Conservation (phyloP, 148 eudicot species). For the Diospyros kaki region DNA sequence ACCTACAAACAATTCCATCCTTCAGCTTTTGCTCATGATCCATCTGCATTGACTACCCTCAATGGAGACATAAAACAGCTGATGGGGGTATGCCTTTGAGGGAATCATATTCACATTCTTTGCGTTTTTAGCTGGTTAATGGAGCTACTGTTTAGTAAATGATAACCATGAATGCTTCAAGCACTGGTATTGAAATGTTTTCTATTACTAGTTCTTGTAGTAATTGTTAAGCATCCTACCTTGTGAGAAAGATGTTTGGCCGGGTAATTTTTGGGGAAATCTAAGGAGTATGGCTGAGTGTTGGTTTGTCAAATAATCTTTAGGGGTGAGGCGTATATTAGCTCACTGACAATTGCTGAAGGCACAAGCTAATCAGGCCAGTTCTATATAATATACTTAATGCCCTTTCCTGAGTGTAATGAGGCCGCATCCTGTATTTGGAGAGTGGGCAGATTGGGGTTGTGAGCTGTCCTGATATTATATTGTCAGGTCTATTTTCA, state of each 20-base stretch:
- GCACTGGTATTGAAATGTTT: neutral
- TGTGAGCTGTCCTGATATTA: neutral
- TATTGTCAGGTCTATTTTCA: neutral
- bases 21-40: constrained; percentile 27
- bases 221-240: neutral
- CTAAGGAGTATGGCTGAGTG: no score
- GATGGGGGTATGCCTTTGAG: constrained; percentile 39
- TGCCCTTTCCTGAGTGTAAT: no score
- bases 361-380: no score
- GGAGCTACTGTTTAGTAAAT: neutral
- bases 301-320: neutral
- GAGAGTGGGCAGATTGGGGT: no score
- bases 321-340: neutral
- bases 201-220: neutral
- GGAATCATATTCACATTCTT: no score
- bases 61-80: constrained; percentile 44
- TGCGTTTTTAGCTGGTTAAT: no score
- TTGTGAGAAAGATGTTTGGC: neutral
- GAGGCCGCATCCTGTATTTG: no score
- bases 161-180: neutral
- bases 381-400: no score
- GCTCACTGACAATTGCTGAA: no score
- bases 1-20: constrained; percentile 49
- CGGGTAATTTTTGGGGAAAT: neutral
- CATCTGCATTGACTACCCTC: constrained; percentile 34